Conservation (phyloP, 805 yeast genomes). For the Pichia manshurica region DNA sequence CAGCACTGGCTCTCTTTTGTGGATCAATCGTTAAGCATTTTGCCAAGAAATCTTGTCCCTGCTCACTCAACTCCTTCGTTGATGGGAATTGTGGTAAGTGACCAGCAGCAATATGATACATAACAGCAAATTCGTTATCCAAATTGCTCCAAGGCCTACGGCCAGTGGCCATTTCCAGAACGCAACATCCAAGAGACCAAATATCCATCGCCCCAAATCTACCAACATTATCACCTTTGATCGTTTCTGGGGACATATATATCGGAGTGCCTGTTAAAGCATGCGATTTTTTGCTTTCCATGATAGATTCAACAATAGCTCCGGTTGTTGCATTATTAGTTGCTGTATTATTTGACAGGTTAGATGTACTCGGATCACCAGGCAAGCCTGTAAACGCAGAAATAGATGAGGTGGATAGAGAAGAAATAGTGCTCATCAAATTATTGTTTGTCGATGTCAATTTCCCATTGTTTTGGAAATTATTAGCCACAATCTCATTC, state of each 20-base stretch:
- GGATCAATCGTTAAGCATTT: conserved; percentile 84
- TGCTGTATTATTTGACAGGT: not conserved
- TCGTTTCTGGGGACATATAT: conserved; percentile 98
- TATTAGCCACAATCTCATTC: not conserved
- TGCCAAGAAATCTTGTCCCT: conserved; percentile 65
- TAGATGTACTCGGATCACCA: not conserved
- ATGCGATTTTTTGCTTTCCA: conserved; percentile 21
- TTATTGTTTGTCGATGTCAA: not conserved
- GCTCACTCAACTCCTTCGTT: conserved; percentile 66
- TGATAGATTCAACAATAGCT: not conserved
- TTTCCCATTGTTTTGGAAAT: not conserved
- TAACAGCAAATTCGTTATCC: conserved; percentile 97
- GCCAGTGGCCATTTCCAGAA: conserved; percentile 95
- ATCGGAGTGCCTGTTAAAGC: conserved; percentile 89
- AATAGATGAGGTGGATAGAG: conserved; percentile 4
- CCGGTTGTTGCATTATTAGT: not conserved
- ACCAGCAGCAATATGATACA: conserved; percentile 97
- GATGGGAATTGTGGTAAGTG: conserved; percentile 83
- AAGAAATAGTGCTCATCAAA: not conserved
- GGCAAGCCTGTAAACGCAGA: not conserved
- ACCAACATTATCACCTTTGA: conserved; percentile 65
- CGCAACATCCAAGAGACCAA: conserved; percentile 97
- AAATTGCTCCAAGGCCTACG: conserved; percentile 93
- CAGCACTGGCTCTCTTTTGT: conserved; percentile 70
- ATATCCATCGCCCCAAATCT: conserved; percentile 71